phyloP scores from a whole-genome alignment of 1,284 basidiomycete species.

The Hymenochaete sp. region DNA sequence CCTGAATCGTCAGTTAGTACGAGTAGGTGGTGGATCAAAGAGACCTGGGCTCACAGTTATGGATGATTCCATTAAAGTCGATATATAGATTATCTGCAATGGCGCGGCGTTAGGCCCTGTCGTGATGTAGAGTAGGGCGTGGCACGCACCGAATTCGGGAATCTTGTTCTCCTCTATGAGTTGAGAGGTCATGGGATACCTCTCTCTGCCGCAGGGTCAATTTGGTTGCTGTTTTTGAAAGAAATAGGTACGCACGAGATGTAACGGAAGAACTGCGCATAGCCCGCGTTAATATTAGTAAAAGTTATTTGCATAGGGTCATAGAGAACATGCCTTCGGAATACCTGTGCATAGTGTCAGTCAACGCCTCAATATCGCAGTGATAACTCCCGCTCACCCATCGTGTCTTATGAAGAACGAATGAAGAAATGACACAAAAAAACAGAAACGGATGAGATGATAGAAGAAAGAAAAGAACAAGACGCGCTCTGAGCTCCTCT shows the following conservation, averaged over 20 bases:
- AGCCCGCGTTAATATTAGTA: constrained; percentile 6
- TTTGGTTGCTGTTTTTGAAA: background rate
- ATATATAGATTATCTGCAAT: constrained; percentile 77
- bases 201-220: constrained; percentile 54
- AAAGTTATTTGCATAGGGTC: constrained; percentile 2
- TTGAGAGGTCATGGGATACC: constrained; percentile 97
- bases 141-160: constrained; percentile 72
- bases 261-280: constrained; percentile 68
- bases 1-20: constrained; percentile 33
- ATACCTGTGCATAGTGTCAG: constrained; percentile 17
- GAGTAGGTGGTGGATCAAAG: background rate
- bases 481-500: too few relatives aligned
- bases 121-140: too few relatives aligned
- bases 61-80: constrained; percentile 98
- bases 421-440: background rate
- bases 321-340: constrained; percentile 22
- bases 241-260: constrained; percentile 52
- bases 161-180: constrained; percentile 96
- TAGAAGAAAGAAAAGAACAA: background rate
- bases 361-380: background rate
- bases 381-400: constrained; percentile 2
- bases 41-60: constrained; percentile 64
- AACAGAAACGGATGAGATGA: background rate
- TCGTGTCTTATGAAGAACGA: background rate
- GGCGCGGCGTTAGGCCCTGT: too few relatives aligned